Conservation (phyloP, 495 filamentous ascomycete genomes). For the Bacidia rubella region DNA sequence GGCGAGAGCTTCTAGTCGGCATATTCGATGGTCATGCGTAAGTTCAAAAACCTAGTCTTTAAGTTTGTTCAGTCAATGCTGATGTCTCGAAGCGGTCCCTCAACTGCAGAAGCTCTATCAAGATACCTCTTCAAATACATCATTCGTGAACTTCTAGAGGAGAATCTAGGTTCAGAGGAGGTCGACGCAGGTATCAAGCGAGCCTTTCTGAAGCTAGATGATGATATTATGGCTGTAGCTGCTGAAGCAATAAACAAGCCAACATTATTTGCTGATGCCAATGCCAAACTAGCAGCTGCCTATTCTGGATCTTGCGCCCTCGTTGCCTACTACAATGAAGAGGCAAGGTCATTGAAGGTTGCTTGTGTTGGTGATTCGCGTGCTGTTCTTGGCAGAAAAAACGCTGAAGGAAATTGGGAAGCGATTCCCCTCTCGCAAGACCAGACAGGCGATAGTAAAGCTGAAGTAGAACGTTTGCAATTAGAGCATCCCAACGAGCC, state of each 20-base stretch:
- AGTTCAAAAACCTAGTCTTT: no score
- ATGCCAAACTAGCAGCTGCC: slow-evolving; percentile 29
- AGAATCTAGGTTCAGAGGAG: no score
- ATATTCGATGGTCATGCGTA: no score
- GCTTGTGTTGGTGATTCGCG: slow-evolving; percentile 47
- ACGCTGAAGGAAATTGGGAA: slow-evolving; percentile 32
- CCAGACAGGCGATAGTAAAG: slow-evolving; percentile 41
- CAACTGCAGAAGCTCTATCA: no score
- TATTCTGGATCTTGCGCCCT: slow-evolving; percentile 48
- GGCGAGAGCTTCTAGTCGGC: no score
- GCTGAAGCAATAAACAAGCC: slow-evolving; percentile 16
- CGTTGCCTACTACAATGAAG: slow-evolving; percentile 39
- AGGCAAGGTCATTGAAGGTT: slow-evolving; percentile 35
- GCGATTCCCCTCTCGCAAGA: slow-evolving; percentile 40
- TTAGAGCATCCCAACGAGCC: slow-evolving; percentile 46
- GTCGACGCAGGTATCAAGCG: no score
- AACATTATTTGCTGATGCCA: slow-evolving; percentile 21
- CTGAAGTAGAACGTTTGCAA: slow-evolving; percentile 36
- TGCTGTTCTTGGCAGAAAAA: slow-evolving; percentile 43
- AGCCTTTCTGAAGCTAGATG: slow-evolving; percentile 38
- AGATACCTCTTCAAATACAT: no score
- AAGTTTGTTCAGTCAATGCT: no score
- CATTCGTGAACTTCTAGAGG: no score
- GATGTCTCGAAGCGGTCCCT: no score
- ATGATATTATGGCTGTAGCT: slow-evolving; percentile 34